phyloP scores from a whole-genome alignment of 768 basidiomycete species.

The Trametes cingulata region DNA sequence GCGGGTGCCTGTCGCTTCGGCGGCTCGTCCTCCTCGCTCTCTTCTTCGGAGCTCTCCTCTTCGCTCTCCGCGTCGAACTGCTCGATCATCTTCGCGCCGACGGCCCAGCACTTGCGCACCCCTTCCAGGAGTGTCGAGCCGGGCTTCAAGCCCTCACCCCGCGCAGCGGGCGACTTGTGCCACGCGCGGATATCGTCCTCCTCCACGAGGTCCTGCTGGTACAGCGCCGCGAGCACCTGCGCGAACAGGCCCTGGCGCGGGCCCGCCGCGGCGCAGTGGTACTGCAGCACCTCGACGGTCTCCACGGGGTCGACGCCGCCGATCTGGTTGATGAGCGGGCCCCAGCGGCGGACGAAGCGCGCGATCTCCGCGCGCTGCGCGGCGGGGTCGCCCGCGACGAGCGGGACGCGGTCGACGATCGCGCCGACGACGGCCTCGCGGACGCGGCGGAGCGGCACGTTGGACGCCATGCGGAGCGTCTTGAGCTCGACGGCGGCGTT shows the following conservation, averaged over 20 bases:
- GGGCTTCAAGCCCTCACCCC: constrained; percentile 48
- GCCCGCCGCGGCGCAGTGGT: constrained; percentile 59
- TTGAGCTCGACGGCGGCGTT: constrained; percentile 94
- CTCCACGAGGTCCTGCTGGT: constrained; percentile 89
- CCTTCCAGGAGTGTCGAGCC: constrained; percentile 48
- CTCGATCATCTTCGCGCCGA: constrained; percentile 74
- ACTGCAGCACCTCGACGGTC: constrained; percentile 76
- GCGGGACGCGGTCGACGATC: constrained; percentile 69
- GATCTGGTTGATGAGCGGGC: constrained; percentile 74
- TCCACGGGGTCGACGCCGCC: constrained; percentile 84
- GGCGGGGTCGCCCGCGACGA: constrained; percentile 55
- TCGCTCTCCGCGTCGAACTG: constrained; percentile 76
- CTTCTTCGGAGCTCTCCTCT: constrained; percentile 36
- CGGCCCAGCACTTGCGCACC: constrained; percentile 65
- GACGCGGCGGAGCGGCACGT: constrained; percentile 84
- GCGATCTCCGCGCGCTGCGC: constrained; percentile 68
- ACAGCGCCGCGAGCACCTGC: constrained; percentile 80
- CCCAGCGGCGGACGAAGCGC: constrained; percentile 75
- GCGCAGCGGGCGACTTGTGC: constrained; percentile 62
- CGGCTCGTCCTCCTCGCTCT: constrained; percentile 22
- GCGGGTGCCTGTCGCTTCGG: constrained; percentile 19
- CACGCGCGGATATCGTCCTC: constrained; percentile 90
- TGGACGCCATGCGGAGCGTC: constrained; percentile 95
- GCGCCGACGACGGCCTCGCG: constrained; percentile 87
- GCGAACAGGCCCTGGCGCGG: constrained; percentile 75